Conservation (phyloP, 306 rosid genomes). For the Acacia confusa region DNA sequence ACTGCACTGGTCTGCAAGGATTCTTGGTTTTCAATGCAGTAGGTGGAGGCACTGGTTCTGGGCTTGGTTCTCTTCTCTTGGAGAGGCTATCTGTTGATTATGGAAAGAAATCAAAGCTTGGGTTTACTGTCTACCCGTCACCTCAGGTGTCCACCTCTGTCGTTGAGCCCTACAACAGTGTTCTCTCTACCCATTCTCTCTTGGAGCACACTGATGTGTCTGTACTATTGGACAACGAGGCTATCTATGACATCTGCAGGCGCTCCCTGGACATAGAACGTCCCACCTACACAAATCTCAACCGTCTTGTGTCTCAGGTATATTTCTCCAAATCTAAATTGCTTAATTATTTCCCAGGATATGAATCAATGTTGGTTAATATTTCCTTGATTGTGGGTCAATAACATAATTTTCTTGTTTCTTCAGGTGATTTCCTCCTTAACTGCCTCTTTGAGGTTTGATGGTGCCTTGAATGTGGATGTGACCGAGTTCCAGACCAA, state of each 20-base stretch:
- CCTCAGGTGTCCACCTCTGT: not conserved
- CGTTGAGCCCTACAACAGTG: constrained; percentile 2
- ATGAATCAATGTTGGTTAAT: not conserved
- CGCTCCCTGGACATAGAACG: not conserved
- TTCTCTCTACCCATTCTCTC: not conserved
- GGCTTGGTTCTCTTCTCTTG: not conserved
- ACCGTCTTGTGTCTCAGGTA: not conserved
- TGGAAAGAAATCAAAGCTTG: not conserved
- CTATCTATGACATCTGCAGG: not conserved
- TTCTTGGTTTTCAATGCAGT: not conserved
- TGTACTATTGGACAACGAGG: not conserved
- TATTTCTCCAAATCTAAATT: not conserved
- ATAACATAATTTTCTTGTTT: not conserved
- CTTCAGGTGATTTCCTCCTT: not conserved
- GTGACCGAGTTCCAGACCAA: constrained; percentile 1
- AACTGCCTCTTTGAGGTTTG: not conserved
- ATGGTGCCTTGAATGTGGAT: not conserved
- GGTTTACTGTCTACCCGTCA: not conserved
- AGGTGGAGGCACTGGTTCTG: not conserved
- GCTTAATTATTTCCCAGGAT: not conserved
- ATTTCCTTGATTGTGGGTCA: not conserved
- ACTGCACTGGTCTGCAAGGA: constrained; percentile 1
- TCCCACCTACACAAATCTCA: not conserved
- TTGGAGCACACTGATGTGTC: not conserved
- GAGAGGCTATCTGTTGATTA: not conserved